Evolutionary conservation across 2,329 filamentous ascomycete species (phyloP).

Genomic region (Calonectria multiphialidica): DNA sequence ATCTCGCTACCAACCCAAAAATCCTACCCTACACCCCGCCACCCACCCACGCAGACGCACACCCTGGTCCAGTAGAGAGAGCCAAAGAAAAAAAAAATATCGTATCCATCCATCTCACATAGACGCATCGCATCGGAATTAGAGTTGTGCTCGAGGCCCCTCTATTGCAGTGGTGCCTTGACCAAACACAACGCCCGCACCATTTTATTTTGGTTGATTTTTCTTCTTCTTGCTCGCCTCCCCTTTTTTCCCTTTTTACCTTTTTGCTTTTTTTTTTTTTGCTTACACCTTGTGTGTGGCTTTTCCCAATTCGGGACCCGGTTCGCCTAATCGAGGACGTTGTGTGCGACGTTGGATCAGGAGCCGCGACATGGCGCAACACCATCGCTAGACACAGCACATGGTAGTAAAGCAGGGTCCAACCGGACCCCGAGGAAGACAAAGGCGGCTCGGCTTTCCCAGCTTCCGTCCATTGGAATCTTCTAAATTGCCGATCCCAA

Average conservation of each 20-base stretch:
- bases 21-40: neutral
- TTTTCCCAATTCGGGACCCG: neutral
- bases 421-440: neutral
- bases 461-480: neutral
- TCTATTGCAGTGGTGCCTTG: neutral
- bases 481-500: neutral
- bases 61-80: neutral
- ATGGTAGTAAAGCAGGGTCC: neutral
- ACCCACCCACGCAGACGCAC: neutral
- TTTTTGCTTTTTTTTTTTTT: no score
- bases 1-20: neutral
- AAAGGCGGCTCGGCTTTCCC: neutral
- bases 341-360: neutral
- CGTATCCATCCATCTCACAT: neutral
- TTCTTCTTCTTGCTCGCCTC: neutral
- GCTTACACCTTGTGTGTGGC: no score
- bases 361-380: neutral
- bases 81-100: neutral
- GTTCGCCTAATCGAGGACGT: neutral
- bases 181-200: neutral
- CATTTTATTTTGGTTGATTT: neutral
- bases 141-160: constrained; percentile 2
- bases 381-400: neutral
- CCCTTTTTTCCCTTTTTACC: no score
- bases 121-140: neutral